These are phyloP conservation scores for Amyloporia xantha DNA, from an alignment of 768 basidiomycete genomes.

Conservation along the genomic window DNA sequence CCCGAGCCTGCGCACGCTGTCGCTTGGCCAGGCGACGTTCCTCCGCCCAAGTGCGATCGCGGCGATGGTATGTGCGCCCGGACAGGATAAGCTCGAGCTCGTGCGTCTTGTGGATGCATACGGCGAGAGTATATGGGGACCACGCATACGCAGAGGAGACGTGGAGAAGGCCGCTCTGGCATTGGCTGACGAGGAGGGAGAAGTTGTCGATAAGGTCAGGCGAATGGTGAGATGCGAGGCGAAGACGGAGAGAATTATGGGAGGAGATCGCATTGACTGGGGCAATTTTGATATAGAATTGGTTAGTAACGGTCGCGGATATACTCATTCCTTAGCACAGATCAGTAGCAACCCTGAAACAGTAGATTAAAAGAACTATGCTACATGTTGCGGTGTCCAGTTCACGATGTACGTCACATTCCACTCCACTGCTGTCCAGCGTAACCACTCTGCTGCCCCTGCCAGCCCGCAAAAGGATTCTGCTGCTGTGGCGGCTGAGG, in stretches of 20 bases:
- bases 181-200: conserved; percentile 7
- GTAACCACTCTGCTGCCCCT: conserved; percentile 9
- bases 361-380: too few relatives aligned
- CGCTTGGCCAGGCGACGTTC: conserved; percentile 45
- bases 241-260: conserved; percentile 45
- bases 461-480: conserved; percentile 4
- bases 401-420: not conserved
- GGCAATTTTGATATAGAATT: too few relatives aligned
- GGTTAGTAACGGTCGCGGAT: too few relatives aligned
- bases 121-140: conserved; percentile 52
- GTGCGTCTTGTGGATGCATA: conserved; percentile 49
- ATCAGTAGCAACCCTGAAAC: too few relatives aligned
- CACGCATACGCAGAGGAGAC: conserved; percentile 42
- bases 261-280: conserved; percentile 45
- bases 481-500: conserved; percentile 16
- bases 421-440: conserved; percentile 10
- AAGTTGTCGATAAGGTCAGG: conserved; percentile 31
- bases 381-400: not conserved
- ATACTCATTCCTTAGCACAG: too few relatives aligned
- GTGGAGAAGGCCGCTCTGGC: conserved; percentile 32
- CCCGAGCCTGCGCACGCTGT: conserved; percentile 35
- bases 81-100: conserved; percentile 22
- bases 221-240: conserved; percentile 43
- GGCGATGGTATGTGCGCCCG: conserved; percentile 26
- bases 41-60: conserved; percentile 36